These are phyloP conservation scores for Mycosarcoma maydis DNA, from an alignment of 1,284 basidiomycete genomes.

Conservation along the genomic window DNA sequence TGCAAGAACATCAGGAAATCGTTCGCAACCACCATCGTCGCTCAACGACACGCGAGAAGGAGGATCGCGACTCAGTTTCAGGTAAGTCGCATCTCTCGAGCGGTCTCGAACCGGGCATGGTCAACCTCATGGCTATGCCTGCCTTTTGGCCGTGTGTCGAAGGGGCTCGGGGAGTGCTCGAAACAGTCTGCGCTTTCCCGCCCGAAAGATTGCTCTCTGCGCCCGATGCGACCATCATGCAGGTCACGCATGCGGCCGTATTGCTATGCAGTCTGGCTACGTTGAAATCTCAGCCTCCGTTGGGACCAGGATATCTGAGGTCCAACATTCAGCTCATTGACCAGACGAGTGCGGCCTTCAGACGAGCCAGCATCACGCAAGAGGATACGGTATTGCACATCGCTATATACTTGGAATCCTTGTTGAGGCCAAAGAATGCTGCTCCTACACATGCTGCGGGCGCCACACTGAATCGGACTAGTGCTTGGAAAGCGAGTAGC, in stretches of 20 bases:
- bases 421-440: conserved; percentile 39
- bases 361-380: conserved; percentile 31
- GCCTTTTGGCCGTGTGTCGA: conserved; percentile 51
- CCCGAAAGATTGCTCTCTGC: conserved; percentile 22
- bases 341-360: conserved; percentile 37
- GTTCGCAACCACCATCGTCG: conserved; percentile 43
- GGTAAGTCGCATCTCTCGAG: conserved; percentile 26
- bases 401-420: conserved; percentile 40
- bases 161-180: conserved; percentile 37
- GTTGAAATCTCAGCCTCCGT: conserved; percentile 35
- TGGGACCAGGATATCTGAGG: conserved; percentile 37
- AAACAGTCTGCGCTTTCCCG: conserved; percentile 35
- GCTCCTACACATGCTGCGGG: conserved; percentile 7
- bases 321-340: conserved; percentile 45
- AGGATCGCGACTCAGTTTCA: conserved; percentile 38
- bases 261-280: conserved; percentile 46
- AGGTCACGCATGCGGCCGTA: conserved; percentile 42
- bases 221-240: conserved; percentile 41
- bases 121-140: conserved; percentile 47
- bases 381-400: conserved; percentile 45
- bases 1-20: conserved; percentile 44
- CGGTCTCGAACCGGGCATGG: conserved; percentile 32
- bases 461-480: not conserved
- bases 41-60: conserved; percentile 33
- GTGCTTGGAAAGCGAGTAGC: not conserved